Evolutionary conservation across 805 yeast genomes (phyloP), one percentile per base, ranked within the genome.

Genomic region (Hanseniaspora occidentalis): DNA sequence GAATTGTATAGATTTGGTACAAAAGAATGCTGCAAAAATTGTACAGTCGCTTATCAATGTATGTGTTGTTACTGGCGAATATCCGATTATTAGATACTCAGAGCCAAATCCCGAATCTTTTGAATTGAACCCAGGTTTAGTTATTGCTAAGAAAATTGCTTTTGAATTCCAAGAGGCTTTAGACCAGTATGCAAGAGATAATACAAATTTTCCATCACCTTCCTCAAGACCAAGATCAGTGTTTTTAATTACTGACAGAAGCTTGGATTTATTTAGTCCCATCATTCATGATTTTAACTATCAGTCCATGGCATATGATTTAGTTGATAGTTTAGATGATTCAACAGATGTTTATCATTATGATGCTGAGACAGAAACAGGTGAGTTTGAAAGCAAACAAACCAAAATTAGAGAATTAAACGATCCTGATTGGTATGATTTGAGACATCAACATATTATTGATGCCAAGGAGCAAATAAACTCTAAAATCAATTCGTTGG

Each of bases 281-380:
- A 56, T 92, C 36, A 60, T 88, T 41, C 97, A 92, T 58, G 95
- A 85, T 56, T 84, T 88, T 59, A 74, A 80, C 19, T 92, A 88
- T 59, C 94, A 89, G 60, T 88, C 96, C 4, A 78, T 88, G 83
- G 81, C 88, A 16, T 79, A 80, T 63, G 98, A 89, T 57, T 60
- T 80, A 21, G 69, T 70, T 2, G 63, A 62, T 23, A 71, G 64
- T 27, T 53, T 61, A n/a, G 63, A 69, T 35, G 48, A 54, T 50
- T 62, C 60, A 57, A 58, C 64, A 40, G 64, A 69, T 47, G 52
- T 54, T n/a, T 79, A 73, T 54, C 62, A 54, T 24, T 83, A 78
- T 52, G 54, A 62, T 35, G 69, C 73, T 6, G 81, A 73, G 50
- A 75, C 65, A 53, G 84, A 74, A 55, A 53, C 49, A 13, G 74